Evolutionary conservation across 495 filamentous ascomycete species (phyloP), one percentile per base, ranked within the genome.

Genomic region (Penicillium flavigenum): DNA sequence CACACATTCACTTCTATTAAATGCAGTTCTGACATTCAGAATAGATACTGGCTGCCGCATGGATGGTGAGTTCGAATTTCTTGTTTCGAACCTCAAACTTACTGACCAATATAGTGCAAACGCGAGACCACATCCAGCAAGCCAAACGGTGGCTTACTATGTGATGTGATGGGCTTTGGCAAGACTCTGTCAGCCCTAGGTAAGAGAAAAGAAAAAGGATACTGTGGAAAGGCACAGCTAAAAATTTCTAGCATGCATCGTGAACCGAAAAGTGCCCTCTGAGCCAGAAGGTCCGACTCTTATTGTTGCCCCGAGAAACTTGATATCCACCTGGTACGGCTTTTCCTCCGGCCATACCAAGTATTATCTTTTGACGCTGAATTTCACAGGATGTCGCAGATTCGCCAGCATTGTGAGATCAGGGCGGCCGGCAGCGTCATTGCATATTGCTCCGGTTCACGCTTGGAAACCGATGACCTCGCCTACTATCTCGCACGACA

Each of bases 141-240:
- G 14, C 43, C 43, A 2, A 14, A 46, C 27, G 43, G 43, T 7
- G 43, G 43, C 12, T n/a, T 46, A 29, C 43, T 46, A 1, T 46
- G 43, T n/a, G 43, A 46, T 46, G 43, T 46, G 24, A 46, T 46
- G 43, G 43, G 43, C 4, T 46, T 46, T 22, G 43, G 43, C 1
- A 46, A 46, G 43, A 46, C 43, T n/a, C 6, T 46, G 5, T 46
- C 43, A 2, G 24, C 43, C 0, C 24, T 46, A 16, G 43, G 43
- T 46, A 46, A 46, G 22, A 27, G 17, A 20, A 20, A 10, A 4
- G 2, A 4, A 10, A 20, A 20, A 22, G 2, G 39, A 42, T 4
- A 10, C 17, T 4, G 17, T 42, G 39, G 9, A 1, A 12, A 10
- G 2, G 19, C 7, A 42, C 2, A 16, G 10, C 43, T 46, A n/a